Conservation (phyloP, 371 early-diverging fungal species). For the Mucor lusitanicus region DNA sequence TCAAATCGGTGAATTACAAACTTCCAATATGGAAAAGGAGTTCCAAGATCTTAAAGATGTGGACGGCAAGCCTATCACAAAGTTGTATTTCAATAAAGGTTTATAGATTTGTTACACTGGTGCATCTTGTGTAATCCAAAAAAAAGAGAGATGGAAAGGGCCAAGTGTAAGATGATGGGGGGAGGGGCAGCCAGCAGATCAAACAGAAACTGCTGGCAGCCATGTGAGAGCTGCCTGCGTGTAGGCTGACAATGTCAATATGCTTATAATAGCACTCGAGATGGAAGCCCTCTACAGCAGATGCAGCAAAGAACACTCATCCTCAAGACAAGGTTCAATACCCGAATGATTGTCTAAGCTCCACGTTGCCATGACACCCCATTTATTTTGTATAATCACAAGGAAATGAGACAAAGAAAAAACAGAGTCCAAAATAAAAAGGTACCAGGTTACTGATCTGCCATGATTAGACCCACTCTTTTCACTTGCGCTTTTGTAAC, state of each 20-base stretch:
- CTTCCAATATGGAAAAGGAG: conserved; percentile 47
- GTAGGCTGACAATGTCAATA: background rate
- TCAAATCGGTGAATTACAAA: conserved; percentile 58
- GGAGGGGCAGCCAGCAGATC: no score
- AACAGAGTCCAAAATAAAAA: background rate
- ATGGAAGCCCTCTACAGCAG: background rate
- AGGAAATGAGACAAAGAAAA: background rate
- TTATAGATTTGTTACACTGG: conserved; percentile 37
- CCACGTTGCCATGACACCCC: conserved; percentile 8
- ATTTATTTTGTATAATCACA: conserved; percentile 4
- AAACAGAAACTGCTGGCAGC: background rate
- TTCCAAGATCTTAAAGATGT: conserved; percentile 53
- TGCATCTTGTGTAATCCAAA: background rate
- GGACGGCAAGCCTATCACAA: conserved; percentile 57
- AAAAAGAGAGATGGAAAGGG: no score
- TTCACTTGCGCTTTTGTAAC: background rate
- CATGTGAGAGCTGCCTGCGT: background rate
- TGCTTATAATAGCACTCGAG: background rate
- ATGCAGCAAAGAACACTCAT: background rate
- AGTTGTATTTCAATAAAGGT: conserved; percentile 74
- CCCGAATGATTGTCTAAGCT: conserved; percentile 8
- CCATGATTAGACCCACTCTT: background rate
- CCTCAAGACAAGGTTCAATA: background rate
- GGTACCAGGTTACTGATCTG: background rate
- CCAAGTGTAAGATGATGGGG: no score